These are phyloP conservation scores for Carpinus viminea DNA, from an alignment of 306 rosid genomes.

Conservation along the genomic window DNA sequence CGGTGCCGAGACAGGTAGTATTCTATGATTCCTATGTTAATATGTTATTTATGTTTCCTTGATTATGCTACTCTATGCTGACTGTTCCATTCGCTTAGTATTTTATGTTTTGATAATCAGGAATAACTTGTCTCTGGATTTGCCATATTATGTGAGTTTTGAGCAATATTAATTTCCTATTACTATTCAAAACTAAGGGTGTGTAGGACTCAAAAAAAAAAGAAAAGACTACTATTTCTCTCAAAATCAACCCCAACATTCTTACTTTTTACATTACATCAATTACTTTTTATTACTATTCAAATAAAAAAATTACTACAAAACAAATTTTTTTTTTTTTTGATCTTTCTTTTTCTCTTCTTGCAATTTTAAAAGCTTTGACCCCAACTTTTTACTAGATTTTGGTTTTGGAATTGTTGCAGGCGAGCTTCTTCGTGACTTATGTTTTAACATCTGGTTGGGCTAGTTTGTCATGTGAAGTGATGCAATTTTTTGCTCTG, in stretches of 20 bases:
- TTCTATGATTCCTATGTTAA: conserved; percentile 15
- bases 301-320: too few species aligned
- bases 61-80: background rate
- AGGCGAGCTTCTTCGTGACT: conserved; percentile 87
- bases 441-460: conserved; percentile 95
- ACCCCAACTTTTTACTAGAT: background rate
- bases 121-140: too few species aligned
- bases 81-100: background rate
- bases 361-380: background rate
- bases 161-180: background rate
- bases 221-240: too few species aligned
- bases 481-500: conserved; percentile 74
- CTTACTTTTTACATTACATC: too few species aligned
- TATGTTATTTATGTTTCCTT: background rate
- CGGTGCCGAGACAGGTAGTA: conserved; percentile 86
- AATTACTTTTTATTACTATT: too few species aligned
- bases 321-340: too few species aligned
- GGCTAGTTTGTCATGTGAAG: conserved; percentile 87
- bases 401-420: conserved; percentile 21
- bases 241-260: too few species aligned
- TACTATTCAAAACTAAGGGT: background rate
- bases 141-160: background rate
- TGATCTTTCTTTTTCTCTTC: background rate
- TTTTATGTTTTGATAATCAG: background rate
- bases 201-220: too few species aligned